Evolutionary conservation across 257 asterid species (phyloP).

Genomic region (Solanum acaule): DNA sequence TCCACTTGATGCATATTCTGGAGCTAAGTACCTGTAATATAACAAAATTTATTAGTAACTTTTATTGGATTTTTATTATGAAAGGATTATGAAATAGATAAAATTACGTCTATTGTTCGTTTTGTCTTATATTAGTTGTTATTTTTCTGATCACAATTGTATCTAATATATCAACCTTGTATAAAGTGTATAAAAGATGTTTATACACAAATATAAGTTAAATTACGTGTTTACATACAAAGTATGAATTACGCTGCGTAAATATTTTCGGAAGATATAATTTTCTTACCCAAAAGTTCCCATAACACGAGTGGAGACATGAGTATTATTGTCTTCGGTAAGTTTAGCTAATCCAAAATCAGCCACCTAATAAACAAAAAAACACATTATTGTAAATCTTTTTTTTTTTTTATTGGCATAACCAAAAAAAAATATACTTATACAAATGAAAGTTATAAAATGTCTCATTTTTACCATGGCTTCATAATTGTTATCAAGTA

Average conservation of each 20-base stretch:
- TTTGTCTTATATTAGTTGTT: background rate
- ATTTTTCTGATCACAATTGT: too few relatives aligned
- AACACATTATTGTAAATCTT: background rate
- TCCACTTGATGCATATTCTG: conserved; percentile 91
- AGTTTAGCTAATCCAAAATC: conserved; percentile 94
- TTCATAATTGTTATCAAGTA: conserved; percentile 34
- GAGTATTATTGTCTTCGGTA: conserved; percentile 66
- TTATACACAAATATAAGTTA: too few relatives aligned
- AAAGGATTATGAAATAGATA: background rate
- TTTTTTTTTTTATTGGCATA: background rate
- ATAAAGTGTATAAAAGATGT: background rate
- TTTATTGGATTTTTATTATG: background rate
- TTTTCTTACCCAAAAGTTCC: conserved; percentile 74
- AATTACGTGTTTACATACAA: too few relatives aligned
- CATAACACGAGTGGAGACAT: conserved; percentile 92
- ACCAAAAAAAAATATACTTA: background rate
- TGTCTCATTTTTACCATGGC: conserved; percentile 28
- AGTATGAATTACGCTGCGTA: too few relatives aligned
- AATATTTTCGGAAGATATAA: too few relatives aligned
- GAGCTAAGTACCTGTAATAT: conserved; percentile 60
- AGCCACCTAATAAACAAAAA: conserved; percentile 50
- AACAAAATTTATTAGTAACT: background rate
- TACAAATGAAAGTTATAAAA: background rate
- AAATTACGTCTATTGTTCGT: background rate
- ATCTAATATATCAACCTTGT: too few relatives aligned